These are phyloP conservation scores for Hygrophorus pudorinus DNA, from an alignment of 768 basidiomycete genomes.

Conservation along the genomic window DNA sequence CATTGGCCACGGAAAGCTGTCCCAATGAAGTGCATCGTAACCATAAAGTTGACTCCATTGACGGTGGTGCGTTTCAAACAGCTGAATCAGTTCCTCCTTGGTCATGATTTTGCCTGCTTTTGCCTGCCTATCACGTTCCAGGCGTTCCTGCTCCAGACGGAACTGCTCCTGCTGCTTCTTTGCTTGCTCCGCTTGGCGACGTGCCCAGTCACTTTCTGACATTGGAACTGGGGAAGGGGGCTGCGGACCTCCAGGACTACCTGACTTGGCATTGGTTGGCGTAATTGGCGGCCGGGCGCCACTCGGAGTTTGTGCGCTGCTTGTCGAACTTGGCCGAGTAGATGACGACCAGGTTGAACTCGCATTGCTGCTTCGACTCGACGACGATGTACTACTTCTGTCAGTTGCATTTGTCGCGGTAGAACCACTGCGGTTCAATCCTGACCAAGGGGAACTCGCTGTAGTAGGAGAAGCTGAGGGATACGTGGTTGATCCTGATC, in stretches of 20 bases:
- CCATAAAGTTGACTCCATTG: slow-evolving; percentile 44
- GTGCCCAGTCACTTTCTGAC: slow-evolving; percentile 48
- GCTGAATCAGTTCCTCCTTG: slow-evolving; percentile 44
- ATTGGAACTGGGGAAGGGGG: slow-evolving; percentile 15
- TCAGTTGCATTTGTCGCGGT: slow-evolving; percentile 21
- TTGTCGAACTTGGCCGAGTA: not conserved
- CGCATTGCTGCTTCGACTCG: slow-evolving; percentile 16
- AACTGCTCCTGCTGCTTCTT: slow-evolving; percentile 62
- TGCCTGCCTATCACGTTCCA: slow-evolving; percentile 45
- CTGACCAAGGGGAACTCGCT: slow-evolving; percentile 16
- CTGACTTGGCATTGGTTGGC: not conserved
- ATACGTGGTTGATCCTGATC: slow-evolving; percentile 11
- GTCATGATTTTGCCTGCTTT: slow-evolving; percentile 41
- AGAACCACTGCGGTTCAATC: slow-evolving; percentile 16
- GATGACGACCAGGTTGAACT: slow-evolving; percentile 5
- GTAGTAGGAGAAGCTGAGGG: slow-evolving; percentile 20
- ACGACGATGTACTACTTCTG: slow-evolving; percentile 20
- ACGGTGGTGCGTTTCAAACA: slow-evolving; percentile 53
- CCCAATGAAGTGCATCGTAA: slow-evolving; percentile 43
- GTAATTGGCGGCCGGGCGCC: not conserved
- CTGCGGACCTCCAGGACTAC: slow-evolving; percentile 15
- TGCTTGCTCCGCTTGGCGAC: slow-evolving; percentile 53
- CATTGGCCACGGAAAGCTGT: slow-evolving; percentile 69
- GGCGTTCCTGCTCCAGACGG: slow-evolving; percentile 53
- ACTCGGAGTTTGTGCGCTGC: slow-evolving; percentile 3